Conservation (phyloP, 345 rosid species). For the Cardamine chenopodiifolia region DNA sequence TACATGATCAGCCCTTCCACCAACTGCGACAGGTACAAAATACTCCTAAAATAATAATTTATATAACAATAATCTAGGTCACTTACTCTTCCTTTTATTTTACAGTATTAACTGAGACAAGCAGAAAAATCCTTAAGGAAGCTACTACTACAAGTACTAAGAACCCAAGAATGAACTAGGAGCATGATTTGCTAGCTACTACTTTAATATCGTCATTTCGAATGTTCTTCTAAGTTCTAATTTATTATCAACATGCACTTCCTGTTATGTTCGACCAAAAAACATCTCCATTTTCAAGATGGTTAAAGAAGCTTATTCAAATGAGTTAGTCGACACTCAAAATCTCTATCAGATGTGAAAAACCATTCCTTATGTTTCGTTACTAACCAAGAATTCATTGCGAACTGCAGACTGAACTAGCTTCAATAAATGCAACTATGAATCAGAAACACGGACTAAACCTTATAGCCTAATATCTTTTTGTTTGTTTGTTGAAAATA, state of each 20-base stretch:
- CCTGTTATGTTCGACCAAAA: conserved; percentile 4
- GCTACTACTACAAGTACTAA: conserved; percentile 26
- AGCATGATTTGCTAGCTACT: conserved; percentile 23
- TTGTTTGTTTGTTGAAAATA: neutral
- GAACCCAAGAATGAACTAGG: conserved; percentile 19
- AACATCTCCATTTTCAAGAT: neutral
- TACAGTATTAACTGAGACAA: conserved; percentile 32
- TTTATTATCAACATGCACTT: conserved; percentile 4
- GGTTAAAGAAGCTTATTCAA: too few relatives aligned
- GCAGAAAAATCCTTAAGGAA: neutral
- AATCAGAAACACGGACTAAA: neutral
- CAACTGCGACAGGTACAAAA: conserved; percentile 51
- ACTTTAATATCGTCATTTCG: conserved; percentile 14
- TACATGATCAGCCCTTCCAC: conserved; percentile 56
- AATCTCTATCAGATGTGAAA: neutral
- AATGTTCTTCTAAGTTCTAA: neutral
- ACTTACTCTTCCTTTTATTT: neutral
- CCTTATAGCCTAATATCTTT: neutral
- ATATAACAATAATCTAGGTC: neutral
- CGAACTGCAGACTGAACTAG: neutral
- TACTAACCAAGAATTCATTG: neutral
- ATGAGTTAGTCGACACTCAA: neutral
- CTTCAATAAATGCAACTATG: conserved; percentile 1
- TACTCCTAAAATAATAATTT: neutral
- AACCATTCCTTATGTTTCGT: conserved; percentile 2